Conservation (phyloP, 2,329 filamentous ascomycete species). For the Plenodomus lindquistii region DNA sequence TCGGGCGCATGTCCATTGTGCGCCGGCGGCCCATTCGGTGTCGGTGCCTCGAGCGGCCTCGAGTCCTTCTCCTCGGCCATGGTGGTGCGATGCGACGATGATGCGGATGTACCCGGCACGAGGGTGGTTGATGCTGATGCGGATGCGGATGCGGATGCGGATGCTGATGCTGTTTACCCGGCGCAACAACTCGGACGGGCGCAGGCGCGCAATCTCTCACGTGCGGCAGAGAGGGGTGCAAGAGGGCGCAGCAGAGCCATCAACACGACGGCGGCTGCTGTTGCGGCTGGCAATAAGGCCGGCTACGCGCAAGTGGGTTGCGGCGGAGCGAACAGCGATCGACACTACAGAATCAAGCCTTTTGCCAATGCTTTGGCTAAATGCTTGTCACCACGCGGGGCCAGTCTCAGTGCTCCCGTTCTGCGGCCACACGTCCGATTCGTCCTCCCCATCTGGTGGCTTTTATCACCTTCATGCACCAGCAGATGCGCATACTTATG, state of each 20-base stretch:
- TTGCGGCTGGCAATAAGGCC: neutral
- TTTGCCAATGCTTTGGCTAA: neutral
- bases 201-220: too few relatives aligned
- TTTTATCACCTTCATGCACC: too few relatives aligned
- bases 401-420: neutral
- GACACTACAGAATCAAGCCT: neutral
- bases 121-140: too few relatives aligned
- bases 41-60: slow-evolving; percentile 3
- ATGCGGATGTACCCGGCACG: slow-evolving; percentile 3
- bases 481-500: too few relatives aligned
- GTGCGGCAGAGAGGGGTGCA: neutral
- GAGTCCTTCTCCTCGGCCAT: slow-evolving; percentile 18
- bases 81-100: slow-evolving; percentile 7
- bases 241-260: neutral
- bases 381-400: neutral
- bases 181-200: too few relatives aligned
- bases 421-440: neutral
- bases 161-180: too few relatives aligned
- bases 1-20: slow-evolving; percentile 12
- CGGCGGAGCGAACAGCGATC: neutral
- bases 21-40: slow-evolving; percentile 4
- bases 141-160: too few relatives aligned
- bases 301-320: neutral
- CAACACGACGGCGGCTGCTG: neutral
- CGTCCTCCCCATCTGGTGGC: neutral